Evolutionary conservation across 1,284 basidiomycete species (phyloP), one percentile per base, ranked within the genome.

Genomic region (Cutaneotrichosporon cutaneum): DNA sequence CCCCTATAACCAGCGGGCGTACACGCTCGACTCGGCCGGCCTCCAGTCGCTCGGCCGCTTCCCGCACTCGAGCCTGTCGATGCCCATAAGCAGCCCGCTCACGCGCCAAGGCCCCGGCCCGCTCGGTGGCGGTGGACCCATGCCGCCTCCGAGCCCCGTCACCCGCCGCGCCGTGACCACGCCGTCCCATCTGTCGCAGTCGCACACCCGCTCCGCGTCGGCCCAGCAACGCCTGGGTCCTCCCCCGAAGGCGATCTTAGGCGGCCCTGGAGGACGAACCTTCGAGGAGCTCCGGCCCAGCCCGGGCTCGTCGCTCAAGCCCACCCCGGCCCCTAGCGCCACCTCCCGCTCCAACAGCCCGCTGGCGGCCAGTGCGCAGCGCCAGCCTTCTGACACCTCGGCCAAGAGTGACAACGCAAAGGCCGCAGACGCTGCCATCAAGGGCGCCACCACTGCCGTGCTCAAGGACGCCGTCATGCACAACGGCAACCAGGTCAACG

Each of bases 211-310:
- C 22, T 36, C 22, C 1, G 54, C 33, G 4, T 57, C 54, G 11
- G 47, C 54, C 48, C 48, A 24, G 36, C 53, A 61, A 42, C 62
- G 64, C 27, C 57, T 66, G 4, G 70, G 71, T 18, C 70, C 70
- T 27, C 75, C 75, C 4, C 74, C 75, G 1, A 73, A 77, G 60
- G 74, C 75, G 1, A 68, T 71, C 54, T 66, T 77, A 10, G 75
- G 75, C 26, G 75, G 75, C 26, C 71, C 71, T 14, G 71, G 72
- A 3, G 75, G 75, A 16, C 71, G 67, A 59, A 74, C 74, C 3
- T 77, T 69, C 27, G 74, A 77, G 21, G 74, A 77, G 59, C 67
- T 68, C 60, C 52, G 52, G 5, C 48, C 48, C 48, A 51, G 26
- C 14, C 48, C 48, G 7, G 27, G 48, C 16, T 51, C 48, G 18